Percentiles rank a stretch among this genome's conserved stretches.
Evolutionary conservation across 805 yeast genomes (phyloP).

Genomic region (Candida fluviatilis): DNA sequence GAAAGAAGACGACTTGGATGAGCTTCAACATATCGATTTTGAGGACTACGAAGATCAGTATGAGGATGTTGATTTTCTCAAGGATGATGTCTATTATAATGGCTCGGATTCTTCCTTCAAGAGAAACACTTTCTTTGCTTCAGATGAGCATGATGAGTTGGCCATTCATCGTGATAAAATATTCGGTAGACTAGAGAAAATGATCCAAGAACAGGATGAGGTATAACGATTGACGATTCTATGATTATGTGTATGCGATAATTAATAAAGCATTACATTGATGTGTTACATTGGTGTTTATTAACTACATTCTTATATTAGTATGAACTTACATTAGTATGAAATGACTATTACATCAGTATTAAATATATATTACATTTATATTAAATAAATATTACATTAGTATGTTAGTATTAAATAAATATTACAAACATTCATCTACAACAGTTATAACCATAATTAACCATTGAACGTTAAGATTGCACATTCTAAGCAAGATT

Average conservation of each 20-base stretch:
- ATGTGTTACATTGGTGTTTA: no score
- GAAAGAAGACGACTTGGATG: constrained; percentile 18
- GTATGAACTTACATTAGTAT: no score
- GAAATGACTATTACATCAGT: no score
- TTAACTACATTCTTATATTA: no score
- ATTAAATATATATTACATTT: no score
- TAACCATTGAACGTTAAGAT: no score
- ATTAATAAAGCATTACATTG: no score
- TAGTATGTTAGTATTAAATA: no score
- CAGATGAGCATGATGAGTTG: constrained; percentile 54
- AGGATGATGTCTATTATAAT: constrained; percentile 8
- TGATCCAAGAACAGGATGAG: constrained; percentile 41
- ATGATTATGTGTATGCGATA: neutral
- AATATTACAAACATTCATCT: no score
- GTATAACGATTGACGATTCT: neutral
- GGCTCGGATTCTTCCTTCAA: constrained; percentile 20
- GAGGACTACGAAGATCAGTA: constrained; percentile 17
- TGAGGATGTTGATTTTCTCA: constrained; percentile 19
- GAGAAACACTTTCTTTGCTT: constrained; percentile 53
- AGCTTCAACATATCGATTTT: constrained; percentile 16
- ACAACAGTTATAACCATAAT: no score
- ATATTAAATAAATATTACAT: no score
- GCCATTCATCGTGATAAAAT: constrained; percentile 63
- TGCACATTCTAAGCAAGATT: no score
- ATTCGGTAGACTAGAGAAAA: constrained; percentile 51